Percentiles rank a stretch among this genome's conserved stretches.
phyloP scores from a whole-genome alignment of 2,329 filamentous ascomycete genomes.

The Endoconidiophora laricicola region DNA sequence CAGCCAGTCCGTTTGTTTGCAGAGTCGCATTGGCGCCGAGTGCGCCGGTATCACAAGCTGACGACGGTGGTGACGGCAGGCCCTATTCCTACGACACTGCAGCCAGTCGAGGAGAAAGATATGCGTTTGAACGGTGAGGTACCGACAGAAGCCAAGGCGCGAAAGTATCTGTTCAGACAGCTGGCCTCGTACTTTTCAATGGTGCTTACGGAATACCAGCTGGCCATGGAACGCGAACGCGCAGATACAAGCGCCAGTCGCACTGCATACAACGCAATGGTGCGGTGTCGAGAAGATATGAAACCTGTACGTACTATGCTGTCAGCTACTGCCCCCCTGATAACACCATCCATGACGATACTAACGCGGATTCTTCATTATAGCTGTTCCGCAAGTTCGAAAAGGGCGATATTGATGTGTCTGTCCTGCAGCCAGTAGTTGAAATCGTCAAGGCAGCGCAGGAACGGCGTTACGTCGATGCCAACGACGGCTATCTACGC shows the following conservation, averaged over 20 bases:
- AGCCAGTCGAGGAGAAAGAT: conserved; percentile 64
- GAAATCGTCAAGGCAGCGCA: conserved; percentile 89
- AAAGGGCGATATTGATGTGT: conserved; percentile 59
- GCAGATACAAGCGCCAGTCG: conserved; percentile 59
- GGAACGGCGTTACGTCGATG: conserved; percentile 81
- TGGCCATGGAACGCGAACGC: conserved; percentile 51
- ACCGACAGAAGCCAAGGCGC: conserved; percentile 45
- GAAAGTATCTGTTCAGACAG: conserved; percentile 65
- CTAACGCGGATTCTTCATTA: conserved; percentile 4
- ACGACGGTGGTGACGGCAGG: conserved; percentile 47
- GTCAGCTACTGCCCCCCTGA: background rate
- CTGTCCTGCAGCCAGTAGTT: conserved; percentile 63
- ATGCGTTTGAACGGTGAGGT: conserved; percentile 63
- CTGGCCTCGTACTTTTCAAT: conserved; percentile 92
- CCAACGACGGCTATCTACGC: conserved; percentile 85
- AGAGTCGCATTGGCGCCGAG: conserved; percentile 52
- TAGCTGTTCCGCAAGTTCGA: conserved; percentile 79
- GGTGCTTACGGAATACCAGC: conserved; percentile 77
- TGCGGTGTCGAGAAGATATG: conserved; percentile 76
- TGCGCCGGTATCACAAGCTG: conserved; percentile 56
- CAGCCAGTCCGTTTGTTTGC: conserved; percentile 68
- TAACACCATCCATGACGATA: background rate
- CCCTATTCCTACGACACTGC: conserved; percentile 73
- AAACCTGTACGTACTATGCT: conserved; percentile 37
- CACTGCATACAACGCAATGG: conserved; percentile 68